phyloP scores from a whole-genome alignment of 176 grass and related monocot genomes.

The Paspalum vaginatum region DNA sequence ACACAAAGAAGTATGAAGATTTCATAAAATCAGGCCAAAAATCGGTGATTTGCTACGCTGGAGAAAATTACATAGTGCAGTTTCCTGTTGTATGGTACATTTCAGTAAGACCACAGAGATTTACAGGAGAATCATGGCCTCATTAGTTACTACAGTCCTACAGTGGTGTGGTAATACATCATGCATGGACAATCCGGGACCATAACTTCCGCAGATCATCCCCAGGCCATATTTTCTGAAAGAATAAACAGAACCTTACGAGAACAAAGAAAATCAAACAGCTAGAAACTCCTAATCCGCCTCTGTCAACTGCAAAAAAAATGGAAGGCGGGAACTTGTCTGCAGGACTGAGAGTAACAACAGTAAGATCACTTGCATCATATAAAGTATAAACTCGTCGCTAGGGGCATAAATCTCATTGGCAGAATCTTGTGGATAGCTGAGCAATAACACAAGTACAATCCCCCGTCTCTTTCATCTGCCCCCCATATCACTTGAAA shows the following conservation, averaged over 20 bases:
- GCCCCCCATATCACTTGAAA: slow-evolving; percentile 36
- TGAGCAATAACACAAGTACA: slow-evolving; percentile 34
- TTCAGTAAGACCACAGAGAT: slow-evolving; percentile 34
- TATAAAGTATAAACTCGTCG: slow-evolving; percentile 16
- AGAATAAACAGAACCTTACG: slow-evolving; percentile 49
- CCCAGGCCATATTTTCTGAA: slow-evolving; percentile 28
- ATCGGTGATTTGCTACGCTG: slow-evolving; percentile 3
- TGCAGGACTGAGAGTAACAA: slow-evolving; percentile 28
- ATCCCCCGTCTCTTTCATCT: slow-evolving; percentile 16
- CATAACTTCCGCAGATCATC: slow-evolving; percentile 20
- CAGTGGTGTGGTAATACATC: slow-evolving; percentile 34
- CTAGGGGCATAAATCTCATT: slow-evolving; percentile 26
- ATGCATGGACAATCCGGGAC: slow-evolving; percentile 12
- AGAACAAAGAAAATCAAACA: slow-evolving; percentile 36
- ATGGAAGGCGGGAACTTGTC: slow-evolving; percentile 11
- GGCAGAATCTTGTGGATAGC: neutral
- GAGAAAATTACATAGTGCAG: slow-evolving; percentile 37
- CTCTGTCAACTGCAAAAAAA: slow-evolving; percentile 55
- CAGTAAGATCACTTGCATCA: slow-evolving; percentile 28
- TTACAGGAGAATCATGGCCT: slow-evolving; percentile 36
- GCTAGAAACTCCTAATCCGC: slow-evolving; percentile 39
- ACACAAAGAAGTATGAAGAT: neutral
- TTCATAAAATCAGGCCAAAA: slow-evolving; percentile 17
- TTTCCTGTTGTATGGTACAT: slow-evolving; percentile 48
- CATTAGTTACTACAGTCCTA: slow-evolving; percentile 29